Conservation (phyloP, 768 basidiomycete species). For the Termitomyces sp. region DNA sequence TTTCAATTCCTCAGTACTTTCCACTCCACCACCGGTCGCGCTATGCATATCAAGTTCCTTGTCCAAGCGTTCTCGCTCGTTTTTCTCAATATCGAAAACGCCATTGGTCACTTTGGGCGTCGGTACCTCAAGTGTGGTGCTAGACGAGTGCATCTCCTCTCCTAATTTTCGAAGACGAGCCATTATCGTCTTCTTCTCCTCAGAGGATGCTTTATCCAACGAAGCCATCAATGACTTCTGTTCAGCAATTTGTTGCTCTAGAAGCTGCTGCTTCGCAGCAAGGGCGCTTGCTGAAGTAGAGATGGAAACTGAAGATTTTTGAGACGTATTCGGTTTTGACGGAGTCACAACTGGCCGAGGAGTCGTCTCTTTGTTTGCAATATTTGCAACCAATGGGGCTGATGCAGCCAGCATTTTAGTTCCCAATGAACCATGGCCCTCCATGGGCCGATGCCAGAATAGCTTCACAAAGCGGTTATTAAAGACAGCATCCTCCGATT, state of each 20-base stretch:
- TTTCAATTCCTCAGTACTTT: slow-evolving; percentile 65
- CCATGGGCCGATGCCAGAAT: slow-evolving; percentile 93
- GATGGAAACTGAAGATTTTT: slow-evolving; percentile 33
- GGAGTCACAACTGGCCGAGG: slow-evolving; percentile 18
- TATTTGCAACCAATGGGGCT: slow-evolving; percentile 69
- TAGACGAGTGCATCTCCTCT: slow-evolving; percentile 67
- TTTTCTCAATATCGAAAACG: slow-evolving; percentile 43
- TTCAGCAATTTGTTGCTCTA: slow-evolving; percentile 83
- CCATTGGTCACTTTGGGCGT: slow-evolving; percentile 23
- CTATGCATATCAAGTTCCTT: slow-evolving; percentile 77
- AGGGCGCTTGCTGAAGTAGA: slow-evolving; percentile 39
- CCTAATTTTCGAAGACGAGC: slow-evolving; percentile 68
- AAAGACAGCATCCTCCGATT: slow-evolving; percentile 92
- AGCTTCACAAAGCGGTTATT: slow-evolving; percentile 93
- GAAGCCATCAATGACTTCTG: slow-evolving; percentile 83
- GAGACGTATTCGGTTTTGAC: slow-evolving; percentile 21
- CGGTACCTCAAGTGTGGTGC: slow-evolving; percentile 21
- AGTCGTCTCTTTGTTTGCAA: slow-evolving; percentile 34
- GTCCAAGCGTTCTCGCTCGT: slow-evolving; percentile 69
- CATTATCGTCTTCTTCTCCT: slow-evolving; percentile 82
- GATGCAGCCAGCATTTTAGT: slow-evolving; percentile 78
- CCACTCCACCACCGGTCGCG: slow-evolving; percentile 37
- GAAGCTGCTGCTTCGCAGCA: slow-evolving; percentile 69
- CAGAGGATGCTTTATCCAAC: slow-evolving; percentile 55
- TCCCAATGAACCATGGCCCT: slow-evolving; percentile 82